Percentiles rank a stretch among this genome's conserved stretches.
These are phyloP conservation scores for Globisporangium orthogonon DNA, from an alignment of 352 stramenopile genomes.

Conservation along the genomic window DNA sequence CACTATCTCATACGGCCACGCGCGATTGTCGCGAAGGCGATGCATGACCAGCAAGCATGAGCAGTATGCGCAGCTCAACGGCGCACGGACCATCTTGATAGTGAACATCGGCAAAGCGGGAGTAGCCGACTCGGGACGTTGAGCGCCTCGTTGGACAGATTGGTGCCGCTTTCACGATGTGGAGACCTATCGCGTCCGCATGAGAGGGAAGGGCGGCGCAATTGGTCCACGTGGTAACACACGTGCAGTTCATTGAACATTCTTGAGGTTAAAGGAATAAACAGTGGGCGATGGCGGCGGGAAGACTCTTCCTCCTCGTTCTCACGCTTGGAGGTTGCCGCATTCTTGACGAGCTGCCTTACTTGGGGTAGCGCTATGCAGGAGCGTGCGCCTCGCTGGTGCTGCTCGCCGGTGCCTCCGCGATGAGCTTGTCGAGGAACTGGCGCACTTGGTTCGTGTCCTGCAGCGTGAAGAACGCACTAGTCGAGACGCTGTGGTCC, in stretches of 20 bases:
- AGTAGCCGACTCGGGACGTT: too few relatives aligned
- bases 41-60: too few relatives aligned
- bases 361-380: slow-evolving; percentile 5
- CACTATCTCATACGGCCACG: too few relatives aligned
- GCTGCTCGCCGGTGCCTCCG: slow-evolving; percentile 16
- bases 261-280: neutral
- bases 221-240: neutral
- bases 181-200: too few relatives aligned
- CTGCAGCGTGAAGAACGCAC: slow-evolving; percentile 69
- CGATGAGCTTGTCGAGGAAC: slow-evolving; percentile 67
- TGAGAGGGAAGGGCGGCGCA: too few relatives aligned
- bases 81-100: too few relatives aligned
- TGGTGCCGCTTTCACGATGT: too few relatives aligned
- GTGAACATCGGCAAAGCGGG: too few relatives aligned
- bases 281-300: neutral
- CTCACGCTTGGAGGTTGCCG: neutral
- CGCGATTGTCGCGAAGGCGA: too few relatives aligned
- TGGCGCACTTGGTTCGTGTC: slow-evolving; percentile 68
- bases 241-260: neutral
- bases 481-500: slow-evolving; percentile 59
- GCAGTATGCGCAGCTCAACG: too few relatives aligned
- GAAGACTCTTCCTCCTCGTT: neutral
- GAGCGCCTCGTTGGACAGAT: too few relatives aligned
- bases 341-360: neutral
- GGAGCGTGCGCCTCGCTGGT: neutral